A percentile compares a stretch with the other conserved stretches of the same genome.
Evolutionary conservation across 2,329 filamentous ascomycete genomes (phyloP).

Genomic region (Trichophyton schoenleinii): DNA sequence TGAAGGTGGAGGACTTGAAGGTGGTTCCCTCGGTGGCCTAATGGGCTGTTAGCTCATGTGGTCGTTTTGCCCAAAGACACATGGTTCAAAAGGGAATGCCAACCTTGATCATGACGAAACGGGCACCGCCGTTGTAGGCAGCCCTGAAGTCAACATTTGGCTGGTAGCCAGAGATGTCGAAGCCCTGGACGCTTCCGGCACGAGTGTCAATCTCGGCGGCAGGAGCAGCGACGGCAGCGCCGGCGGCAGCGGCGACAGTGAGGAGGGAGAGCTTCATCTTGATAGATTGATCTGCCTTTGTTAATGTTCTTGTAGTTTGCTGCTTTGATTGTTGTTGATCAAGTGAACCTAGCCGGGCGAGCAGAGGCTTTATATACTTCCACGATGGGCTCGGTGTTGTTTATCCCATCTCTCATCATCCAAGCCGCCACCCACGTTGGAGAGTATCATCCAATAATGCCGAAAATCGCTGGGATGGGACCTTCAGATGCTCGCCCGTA

Average conservation of each 20-base stretch:
- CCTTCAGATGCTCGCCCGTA: background rate
- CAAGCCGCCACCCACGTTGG: background rate
- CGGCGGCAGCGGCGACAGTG: background rate
- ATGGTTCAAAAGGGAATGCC: background rate
- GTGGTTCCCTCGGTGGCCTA: slow-evolving; percentile 43
- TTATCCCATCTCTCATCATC: background rate
- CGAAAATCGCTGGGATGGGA: background rate
- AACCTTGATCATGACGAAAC: slow-evolving; percentile 38
- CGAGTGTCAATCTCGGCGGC: background rate
- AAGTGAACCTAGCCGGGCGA: background rate
- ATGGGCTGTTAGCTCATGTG: background rate
- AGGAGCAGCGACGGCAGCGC: background rate
- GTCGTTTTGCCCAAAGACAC: too few species aligned
- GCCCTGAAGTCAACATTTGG: slow-evolving; percentile 27
- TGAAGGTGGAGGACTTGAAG: slow-evolving; percentile 37
- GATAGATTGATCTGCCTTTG: background rate
- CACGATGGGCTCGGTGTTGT: background rate
- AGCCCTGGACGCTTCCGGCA: slow-evolving; percentile 19
- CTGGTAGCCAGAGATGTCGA: slow-evolving; percentile 35
- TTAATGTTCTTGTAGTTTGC: background rate
- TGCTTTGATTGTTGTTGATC: background rate
- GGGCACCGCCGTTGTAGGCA: slow-evolving; percentile 30
- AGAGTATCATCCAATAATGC: background rate
- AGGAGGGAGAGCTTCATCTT: slow-evolving; percentile 4
- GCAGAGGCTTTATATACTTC: background rate